These are phyloP conservation scores for Hymenoscyphus infarciens DNA, from an alignment of 2,329 filamentous ascomycete species.

Conservation along the genomic window DNA sequence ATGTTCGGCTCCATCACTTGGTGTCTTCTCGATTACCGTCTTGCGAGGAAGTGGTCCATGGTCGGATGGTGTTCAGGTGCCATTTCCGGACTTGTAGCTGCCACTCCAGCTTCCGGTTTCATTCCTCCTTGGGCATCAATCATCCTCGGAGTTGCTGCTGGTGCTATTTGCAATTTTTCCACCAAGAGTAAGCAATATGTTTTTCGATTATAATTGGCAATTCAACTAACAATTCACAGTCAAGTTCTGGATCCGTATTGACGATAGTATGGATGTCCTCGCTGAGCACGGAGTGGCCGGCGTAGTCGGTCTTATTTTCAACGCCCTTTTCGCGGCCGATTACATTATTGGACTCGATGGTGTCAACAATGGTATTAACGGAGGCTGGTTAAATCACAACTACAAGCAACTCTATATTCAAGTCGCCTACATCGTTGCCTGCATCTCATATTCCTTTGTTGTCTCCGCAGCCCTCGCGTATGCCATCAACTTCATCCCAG, in stretches of 20 bases:
- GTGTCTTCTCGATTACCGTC: constrained; percentile 73
- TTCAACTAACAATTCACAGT: constrained; percentile 18
- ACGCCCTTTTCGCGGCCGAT: constrained; percentile 66
- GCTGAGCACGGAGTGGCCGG: constrained; percentile 69
- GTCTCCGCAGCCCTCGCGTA: constrained; percentile 72
- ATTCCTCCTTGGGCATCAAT: constrained; percentile 66
- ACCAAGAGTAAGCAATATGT: constrained; percentile 49
- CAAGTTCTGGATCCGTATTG: constrained; percentile 55
- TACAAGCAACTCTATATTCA: constrained; percentile 75
- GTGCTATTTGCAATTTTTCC: constrained; percentile 63
- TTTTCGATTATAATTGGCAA: background rate
- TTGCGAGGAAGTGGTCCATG: constrained; percentile 62
- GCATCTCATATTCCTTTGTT: constrained; percentile 65
- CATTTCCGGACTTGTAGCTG: constrained; percentile 67
- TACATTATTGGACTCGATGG: constrained; percentile 73
- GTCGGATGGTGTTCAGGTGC: constrained; percentile 70
- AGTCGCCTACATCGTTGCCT: constrained; percentile 69
- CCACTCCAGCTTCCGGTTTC: constrained; percentile 66
- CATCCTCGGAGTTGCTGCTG: constrained; percentile 62
- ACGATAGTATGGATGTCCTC: constrained; percentile 70
- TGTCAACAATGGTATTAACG: constrained; percentile 62
- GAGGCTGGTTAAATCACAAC: constrained; percentile 74
- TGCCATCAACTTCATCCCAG: constrained; percentile 70
- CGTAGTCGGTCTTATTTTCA: constrained; percentile 68
- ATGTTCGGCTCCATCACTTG: constrained; percentile 90